These are phyloP conservation scores for Jasminum sambac DNA, from an alignment of 257 asterid genomes.

Conservation along the genomic window DNA sequence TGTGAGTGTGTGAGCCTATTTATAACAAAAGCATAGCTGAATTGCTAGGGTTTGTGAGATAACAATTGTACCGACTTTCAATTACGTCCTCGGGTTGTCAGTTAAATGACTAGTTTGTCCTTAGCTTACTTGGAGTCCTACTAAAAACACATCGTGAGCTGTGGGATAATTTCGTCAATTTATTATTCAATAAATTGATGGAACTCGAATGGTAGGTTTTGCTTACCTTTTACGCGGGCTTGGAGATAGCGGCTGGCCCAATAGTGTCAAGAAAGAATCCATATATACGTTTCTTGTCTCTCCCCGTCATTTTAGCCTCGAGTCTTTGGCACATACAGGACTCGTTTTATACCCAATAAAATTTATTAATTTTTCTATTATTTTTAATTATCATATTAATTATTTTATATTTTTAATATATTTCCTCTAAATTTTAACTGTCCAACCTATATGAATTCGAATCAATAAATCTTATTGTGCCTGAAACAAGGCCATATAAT, in stretches of 20 bases:
- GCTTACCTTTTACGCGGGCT: background rate
- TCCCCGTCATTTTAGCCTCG: too few relatives aligned
- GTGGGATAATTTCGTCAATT: background rate
- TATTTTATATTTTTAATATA: too few relatives aligned
- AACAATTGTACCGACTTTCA: background rate
- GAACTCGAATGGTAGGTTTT: background rate
- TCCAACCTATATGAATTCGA: too few relatives aligned
- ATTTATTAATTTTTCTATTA: too few relatives aligned
- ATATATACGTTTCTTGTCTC: too few relatives aligned
- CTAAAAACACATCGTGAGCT: background rate
- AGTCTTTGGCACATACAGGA: too few relatives aligned
- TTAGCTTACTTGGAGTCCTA: background rate
- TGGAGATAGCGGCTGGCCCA: background rate
- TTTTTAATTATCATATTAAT: too few relatives aligned
- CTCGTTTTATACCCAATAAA: too few relatives aligned
- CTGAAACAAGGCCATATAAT: too few relatives aligned
- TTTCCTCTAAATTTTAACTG: too few relatives aligned
- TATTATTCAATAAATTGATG: background rate
- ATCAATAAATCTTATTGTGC: too few relatives aligned
- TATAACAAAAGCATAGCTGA: background rate
- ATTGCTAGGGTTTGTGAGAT: conserved; percentile 10
- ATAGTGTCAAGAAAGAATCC: background rate
- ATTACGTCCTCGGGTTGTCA: background rate
- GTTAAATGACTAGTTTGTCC: background rate
- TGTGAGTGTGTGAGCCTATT: background rate